phyloP scores from a whole-genome alignment of 176 grass and related monocot species.

The Cenchrus purpureus region DNA sequence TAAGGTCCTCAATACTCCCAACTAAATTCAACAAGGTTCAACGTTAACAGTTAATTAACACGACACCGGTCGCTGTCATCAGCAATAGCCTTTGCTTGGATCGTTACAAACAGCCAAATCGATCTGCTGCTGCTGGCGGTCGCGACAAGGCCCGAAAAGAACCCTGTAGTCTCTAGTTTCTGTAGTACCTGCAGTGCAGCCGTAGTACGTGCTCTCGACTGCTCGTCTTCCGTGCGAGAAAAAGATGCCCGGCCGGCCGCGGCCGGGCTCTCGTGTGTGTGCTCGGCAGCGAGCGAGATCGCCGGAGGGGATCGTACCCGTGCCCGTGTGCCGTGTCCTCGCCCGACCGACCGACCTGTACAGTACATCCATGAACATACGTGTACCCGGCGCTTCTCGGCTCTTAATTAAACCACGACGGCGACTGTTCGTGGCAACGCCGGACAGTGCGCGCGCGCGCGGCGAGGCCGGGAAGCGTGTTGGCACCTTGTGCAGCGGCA shows the following conservation, averaged over 20 bases:
- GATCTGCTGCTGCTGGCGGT: no score
- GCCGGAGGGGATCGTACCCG: no score
- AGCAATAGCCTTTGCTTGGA: not conserved
- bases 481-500: not conserved
- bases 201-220: not conserved
- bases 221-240: not conserved
- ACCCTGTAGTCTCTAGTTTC: not conserved
- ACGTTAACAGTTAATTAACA: not conserved
- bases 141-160: not conserved
- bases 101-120: not conserved
- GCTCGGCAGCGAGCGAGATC: not conserved
- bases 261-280: not conserved
- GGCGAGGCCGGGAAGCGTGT: not conserved
- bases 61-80: slow-evolving; percentile 1
- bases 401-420: not conserved
- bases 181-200: not conserved
- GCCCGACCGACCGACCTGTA: no score
- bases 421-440: not conserved
- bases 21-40: not conserved
- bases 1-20: not conserved
- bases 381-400: not conserved
- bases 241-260: not conserved
- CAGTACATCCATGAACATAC: no score
- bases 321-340: not conserved
- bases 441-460: not conserved